Percentiles rank a stretch among this genome's conserved stretches.
Evolutionary conservation across 2,329 filamentous ascomycete genomes (phyloP).

Genomic region (Gaeumannomyces tritici): DNA sequence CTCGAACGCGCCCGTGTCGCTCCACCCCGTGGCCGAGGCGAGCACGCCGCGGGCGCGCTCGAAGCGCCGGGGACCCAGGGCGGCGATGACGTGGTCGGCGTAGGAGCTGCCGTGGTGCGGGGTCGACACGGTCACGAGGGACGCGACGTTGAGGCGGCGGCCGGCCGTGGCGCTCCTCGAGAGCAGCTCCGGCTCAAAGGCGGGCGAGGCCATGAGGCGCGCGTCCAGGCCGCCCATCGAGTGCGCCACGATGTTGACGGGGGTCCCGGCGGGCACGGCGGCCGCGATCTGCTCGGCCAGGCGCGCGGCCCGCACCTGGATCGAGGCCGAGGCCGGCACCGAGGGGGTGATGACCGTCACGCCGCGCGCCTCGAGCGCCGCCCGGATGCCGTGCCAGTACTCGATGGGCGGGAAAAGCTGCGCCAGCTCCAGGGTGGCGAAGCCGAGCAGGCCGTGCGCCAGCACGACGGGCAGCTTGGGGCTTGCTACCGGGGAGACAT

Average conservation of each 20-base stretch:
- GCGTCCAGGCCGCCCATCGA: conserved; percentile 58
- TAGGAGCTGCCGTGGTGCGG: conserved; percentile 46
- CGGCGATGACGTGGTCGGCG: conserved; percentile 42
- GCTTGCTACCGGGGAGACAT: background rate
- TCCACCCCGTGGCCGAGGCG: conserved; percentile 32
- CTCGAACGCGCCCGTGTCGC: conserved; percentile 50
- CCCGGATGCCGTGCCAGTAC: conserved; percentile 57
- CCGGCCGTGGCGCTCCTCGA: conserved; percentile 19
- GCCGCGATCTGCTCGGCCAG: conserved; percentile 44
- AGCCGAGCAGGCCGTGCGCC: conserved; percentile 56
- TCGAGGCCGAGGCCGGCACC: conserved; percentile 51
- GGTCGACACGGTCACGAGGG: conserved; percentile 45
- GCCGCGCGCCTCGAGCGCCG: conserved; percentile 43
- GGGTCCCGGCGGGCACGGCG: conserved; percentile 29
- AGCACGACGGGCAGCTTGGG: conserved; percentile 50
- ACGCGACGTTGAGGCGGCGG: conserved; percentile 32
- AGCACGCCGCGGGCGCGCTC: conserved; percentile 46
- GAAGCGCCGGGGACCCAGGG: conserved; percentile 34
- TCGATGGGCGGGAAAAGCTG: conserved; percentile 42
- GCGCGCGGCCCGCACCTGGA: conserved; percentile 48
- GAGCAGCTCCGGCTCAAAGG: background rate
- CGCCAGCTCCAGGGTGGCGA: conserved; percentile 44
- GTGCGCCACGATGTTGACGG: conserved; percentile 71
- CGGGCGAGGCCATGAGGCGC: conserved; percentile 51
- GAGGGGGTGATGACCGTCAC: conserved; percentile 48